Percentiles rank a stretch among this genome's conserved stretches.
phyloP scores from a whole-genome alignment of 2,329 filamentous ascomycete species.

The Rugonectria rugulosa region DNA sequence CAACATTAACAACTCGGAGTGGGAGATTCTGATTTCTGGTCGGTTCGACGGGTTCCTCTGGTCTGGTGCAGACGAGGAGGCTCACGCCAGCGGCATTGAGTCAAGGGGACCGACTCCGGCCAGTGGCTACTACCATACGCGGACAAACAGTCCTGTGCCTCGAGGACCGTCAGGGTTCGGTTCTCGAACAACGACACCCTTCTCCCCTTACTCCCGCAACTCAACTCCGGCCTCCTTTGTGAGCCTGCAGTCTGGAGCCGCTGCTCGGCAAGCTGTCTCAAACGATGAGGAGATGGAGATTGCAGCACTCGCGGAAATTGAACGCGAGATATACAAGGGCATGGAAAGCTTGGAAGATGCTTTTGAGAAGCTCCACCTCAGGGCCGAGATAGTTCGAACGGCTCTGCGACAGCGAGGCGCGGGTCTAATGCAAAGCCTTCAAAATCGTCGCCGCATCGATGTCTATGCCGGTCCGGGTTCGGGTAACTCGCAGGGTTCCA shows the following conservation, averaged over 20 bases:
- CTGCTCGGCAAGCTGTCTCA: slow-evolving; percentile 71
- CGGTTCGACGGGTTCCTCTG: slow-evolving; percentile 96
- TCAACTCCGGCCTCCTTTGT: slow-evolving; percentile 66
- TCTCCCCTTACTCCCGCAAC: slow-evolving; percentile 61
- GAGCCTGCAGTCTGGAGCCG: slow-evolving; percentile 59
- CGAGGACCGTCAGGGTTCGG: slow-evolving; percentile 51
- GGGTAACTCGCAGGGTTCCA: slow-evolving; percentile 54
- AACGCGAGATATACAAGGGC: slow-evolving; percentile 89
- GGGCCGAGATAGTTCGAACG: slow-evolving; percentile 81
- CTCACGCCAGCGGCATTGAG: slow-evolving; percentile 49
- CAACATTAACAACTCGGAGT: slow-evolving; percentile 90
- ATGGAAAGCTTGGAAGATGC: slow-evolving; percentile 96
- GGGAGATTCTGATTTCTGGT: slow-evolving; percentile 93
- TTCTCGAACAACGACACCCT: slow-evolving; percentile 57
- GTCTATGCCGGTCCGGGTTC: slow-evolving; percentile 58
- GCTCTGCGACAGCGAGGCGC: slow-evolving; percentile 83
- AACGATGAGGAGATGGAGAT: slow-evolving; percentile 96
- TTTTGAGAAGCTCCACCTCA: slow-evolving; percentile 88
- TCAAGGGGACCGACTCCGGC: slow-evolving; percentile 64
- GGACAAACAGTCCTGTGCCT: slow-evolving; percentile 50
- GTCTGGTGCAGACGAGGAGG: slow-evolving; percentile 80
- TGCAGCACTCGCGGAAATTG: slow-evolving; percentile 86
- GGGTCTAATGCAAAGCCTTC: slow-evolving; percentile 72
- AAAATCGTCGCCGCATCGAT: slow-evolving; percentile 64
- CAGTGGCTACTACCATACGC: slow-evolving; percentile 52